phyloP scores from a whole-genome alignment of 345 rosid species.

The Moricandia moricandioides region DNA sequence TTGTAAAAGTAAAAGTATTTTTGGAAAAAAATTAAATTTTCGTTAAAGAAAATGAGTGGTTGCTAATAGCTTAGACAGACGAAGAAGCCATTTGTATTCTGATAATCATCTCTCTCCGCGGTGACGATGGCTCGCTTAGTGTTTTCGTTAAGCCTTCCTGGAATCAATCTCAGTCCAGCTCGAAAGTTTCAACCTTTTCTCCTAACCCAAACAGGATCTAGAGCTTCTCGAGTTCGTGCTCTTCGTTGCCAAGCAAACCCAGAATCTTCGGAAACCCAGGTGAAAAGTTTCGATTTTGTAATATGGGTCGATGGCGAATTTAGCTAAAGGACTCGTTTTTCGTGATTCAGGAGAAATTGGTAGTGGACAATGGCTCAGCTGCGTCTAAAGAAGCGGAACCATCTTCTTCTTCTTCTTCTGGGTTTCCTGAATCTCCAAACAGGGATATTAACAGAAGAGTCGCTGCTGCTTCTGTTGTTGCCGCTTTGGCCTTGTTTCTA shows the following conservation, averaged over 20 bases:
- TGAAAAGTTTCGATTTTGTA: neutral
- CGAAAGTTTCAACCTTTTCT: slow-evolving; percentile 21
- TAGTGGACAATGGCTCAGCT: slow-evolving; percentile 17
- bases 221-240: slow-evolving; percentile 11
- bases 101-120: neutral
- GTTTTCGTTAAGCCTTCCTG: slow-evolving; percentile 18
- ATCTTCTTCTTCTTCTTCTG: slow-evolving; percentile 37
- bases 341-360: slow-evolving; percentile 50
- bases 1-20: too few species aligned
- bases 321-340: slow-evolving; percentile 4
- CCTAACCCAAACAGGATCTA: neutral
- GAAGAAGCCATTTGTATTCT: too few species aligned
- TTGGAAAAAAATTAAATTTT: too few species aligned
- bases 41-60: too few species aligned
- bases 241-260: slow-evolving; percentile 33
- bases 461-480: slow-evolving; percentile 51
- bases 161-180: too few species aligned
- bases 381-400: slow-evolving; percentile 15
- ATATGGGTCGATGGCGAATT: neutral
- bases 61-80: too few species aligned
- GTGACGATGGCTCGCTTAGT: slow-evolving; percentile 28
- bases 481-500: slow-evolving; percentile 59
- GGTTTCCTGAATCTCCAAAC: slow-evolving; percentile 60
- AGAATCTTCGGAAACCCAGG: slow-evolving; percentile 32
- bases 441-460: slow-evolving; percentile 54